Conservation (phyloP, 768 basidiomycete species). For the Termitomyces sp. region DNA sequence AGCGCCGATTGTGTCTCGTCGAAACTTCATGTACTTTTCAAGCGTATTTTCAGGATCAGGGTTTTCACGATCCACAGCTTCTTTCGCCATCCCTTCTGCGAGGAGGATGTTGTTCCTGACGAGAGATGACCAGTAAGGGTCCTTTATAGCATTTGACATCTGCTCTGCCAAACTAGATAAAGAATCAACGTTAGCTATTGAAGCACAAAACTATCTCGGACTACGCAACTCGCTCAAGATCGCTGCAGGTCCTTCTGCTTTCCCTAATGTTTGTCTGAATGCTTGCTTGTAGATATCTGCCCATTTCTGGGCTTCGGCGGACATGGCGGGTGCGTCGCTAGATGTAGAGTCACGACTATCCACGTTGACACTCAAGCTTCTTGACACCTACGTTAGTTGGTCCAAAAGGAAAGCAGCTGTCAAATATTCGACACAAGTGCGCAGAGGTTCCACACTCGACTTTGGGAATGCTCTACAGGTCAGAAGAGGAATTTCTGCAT, state of each 20-base stretch:
- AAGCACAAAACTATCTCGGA: no score
- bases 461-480: slow-evolving; percentile 5
- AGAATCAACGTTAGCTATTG: no score
- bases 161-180: no score
- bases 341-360: neutral
- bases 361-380: no score
- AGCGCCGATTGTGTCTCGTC: slow-evolving; percentile 3
- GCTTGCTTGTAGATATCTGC: slow-evolving; percentile 5
- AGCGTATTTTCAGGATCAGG: neutral
- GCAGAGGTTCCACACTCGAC: neutral
- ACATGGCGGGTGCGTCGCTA: slow-evolving; percentile 7
- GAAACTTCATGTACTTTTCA: slow-evolving; percentile 3
- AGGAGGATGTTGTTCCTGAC: slow-evolving; percentile 1
- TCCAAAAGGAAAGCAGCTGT: slow-evolving; percentile 7
- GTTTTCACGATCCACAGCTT: slow-evolving; percentile 7
- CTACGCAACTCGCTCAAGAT: slow-evolving; percentile 3
- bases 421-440: slow-evolving; percentile 5
- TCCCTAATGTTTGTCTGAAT: neutral
- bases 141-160: neutral
- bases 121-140: neutral
- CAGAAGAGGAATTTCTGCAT: slow-evolving; percentile 4
- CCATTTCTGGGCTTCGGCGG: slow-evolving; percentile 3
- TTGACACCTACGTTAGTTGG: slow-evolving; percentile 5
- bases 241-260: neutral
- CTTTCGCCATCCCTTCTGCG: slow-evolving; percentile 6